Base-by-base conservation (phyloP, 352 stramenopile genomes). In the Peronospora farinosa region DNA sequence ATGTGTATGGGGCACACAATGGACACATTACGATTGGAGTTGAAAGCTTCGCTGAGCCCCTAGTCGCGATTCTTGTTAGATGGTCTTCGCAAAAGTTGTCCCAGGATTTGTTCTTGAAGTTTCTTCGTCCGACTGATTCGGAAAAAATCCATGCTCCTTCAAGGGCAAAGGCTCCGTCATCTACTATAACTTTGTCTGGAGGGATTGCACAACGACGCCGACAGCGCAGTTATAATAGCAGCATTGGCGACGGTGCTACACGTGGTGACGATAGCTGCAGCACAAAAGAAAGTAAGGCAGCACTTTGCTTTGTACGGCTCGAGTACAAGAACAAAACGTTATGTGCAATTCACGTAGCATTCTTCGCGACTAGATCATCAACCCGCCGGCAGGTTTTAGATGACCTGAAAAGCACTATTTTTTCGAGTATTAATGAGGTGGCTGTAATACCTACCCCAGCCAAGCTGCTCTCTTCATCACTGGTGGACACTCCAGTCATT, bases 321-420 rank as follows among this genome's bases (percentile, higher is more conserved):
- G 81, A 92, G 50, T 64, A 82, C 27, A 92, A 88, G 44, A 88
- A 77, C 58, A 83, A 86, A 50, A 86, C 80, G 13, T 48, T 95
- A 1, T 78, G 80, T 12, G 74, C 78, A 17, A 56, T 95, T 30
- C 78, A 95, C 51, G 74, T 92, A 25, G 84, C 84, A n/a, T 95
- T 95, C 40, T 95, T 91, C 35, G 74, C 81, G n/a, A 86, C 76
- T 15, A 76, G 60, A 33, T 63, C 76, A 21, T 76, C 74, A 1
- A 74, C 66, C 9, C 67, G 84, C 7, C 80, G 82, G 10, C 62
- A 84, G 28, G 75, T 83, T n/a, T 56, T 95, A 5, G 63, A 67
- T 31, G 82, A 92, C 44, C 43, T 95, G 36, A 92, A 90, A 42
- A 66, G 33, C 21, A 77, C 60, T 19, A 83, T 92, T 39, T 71